phyloP scores from a whole-genome alignment of 2,329 filamentous ascomycete species.

The Aplosporella prunicola region DNA sequence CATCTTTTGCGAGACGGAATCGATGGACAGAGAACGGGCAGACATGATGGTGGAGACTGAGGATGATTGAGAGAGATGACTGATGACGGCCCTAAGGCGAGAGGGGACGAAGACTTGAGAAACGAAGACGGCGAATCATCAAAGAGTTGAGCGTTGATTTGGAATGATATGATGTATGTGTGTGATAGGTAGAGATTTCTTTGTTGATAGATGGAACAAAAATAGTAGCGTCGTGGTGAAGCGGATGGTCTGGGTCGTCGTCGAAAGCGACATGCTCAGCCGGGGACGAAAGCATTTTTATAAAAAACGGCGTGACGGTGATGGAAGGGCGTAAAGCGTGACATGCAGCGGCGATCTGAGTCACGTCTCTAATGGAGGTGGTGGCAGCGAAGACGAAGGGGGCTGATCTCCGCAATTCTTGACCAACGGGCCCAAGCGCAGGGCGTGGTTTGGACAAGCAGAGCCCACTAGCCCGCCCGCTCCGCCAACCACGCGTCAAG shows the following conservation, averaged over 20 bases:
- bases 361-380: constrained; percentile 3
- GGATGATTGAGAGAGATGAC: not conserved
- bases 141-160: not conserved
- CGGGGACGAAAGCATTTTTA: too few species aligned
- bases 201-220: too few species aligned
- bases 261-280: too few species aligned
- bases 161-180: not conserved
- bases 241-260: too few species aligned
- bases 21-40: not conserved
- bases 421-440: constrained; percentile 2
- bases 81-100: not conserved
- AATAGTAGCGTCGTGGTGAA: not conserved
- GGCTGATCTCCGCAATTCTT: not conserved
- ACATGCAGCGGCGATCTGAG: constrained; percentile 9
- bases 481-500: not conserved
- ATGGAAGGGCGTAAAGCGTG: constrained; percentile 2
- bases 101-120: not conserved
- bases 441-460: constrained; percentile 2
- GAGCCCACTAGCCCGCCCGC: too few species aligned
- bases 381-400: not conserved
- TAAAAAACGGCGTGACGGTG: not conserved
- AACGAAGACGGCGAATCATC: not conserved
- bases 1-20: constrained; percentile 18
- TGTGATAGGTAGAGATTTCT: too few species aligned
- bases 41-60: constrained; percentile 1